These are phyloP conservation scores for Colletotrichum lindemuthianum DNA, from an alignment of 2,329 filamentous ascomycete species.

Conservation along the genomic window DNA sequence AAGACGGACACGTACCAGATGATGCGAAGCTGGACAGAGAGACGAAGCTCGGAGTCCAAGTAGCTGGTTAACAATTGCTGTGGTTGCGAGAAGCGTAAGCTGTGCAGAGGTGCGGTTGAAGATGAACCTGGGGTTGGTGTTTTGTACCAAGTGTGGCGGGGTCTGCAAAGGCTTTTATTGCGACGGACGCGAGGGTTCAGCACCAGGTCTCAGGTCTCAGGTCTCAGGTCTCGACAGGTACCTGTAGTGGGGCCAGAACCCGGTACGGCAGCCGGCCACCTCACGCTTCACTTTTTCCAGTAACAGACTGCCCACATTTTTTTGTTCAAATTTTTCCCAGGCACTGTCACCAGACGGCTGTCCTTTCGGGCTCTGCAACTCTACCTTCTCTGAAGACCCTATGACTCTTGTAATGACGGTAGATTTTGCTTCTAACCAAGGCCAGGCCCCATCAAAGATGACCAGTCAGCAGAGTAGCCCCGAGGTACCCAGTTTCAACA, in stretches of 20 bases:
- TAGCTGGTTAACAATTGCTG: slow-evolving; percentile 24
- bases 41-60: slow-evolving; percentile 21
- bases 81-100: slow-evolving; percentile 12
- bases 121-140: slow-evolving; percentile 30
- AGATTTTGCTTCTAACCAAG: too few species aligned
- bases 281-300: neutral
- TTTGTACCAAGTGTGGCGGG: slow-evolving; percentile 12
- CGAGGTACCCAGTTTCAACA: slow-evolving; percentile 29
- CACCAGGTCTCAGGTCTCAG: too few species aligned
- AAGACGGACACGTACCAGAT: slow-evolving; percentile 24
- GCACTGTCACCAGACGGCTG: too few species aligned
- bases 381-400: too few species aligned
- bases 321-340: slow-evolving; percentile 26
- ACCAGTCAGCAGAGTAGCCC: too few species aligned
- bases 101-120: slow-evolving; percentile 25
- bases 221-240: slow-evolving; percentile 16
- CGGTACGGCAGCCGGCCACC: too few species aligned
- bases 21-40: slow-evolving; percentile 13
- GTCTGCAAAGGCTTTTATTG: slow-evolving; percentile 32
- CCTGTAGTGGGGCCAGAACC: slow-evolving; percentile 1
- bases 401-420: too few species aligned
- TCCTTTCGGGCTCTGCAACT: too few species aligned
- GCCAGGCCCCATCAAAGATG: too few species aligned
- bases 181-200: slow-evolving; percentile 33
- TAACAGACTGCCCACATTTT: slow-evolving; percentile 24